Evolutionary conservation across 768 basidiomycete genomes (phyloP).

Genomic region (Boletus pseudo-olivaceus): DNA sequence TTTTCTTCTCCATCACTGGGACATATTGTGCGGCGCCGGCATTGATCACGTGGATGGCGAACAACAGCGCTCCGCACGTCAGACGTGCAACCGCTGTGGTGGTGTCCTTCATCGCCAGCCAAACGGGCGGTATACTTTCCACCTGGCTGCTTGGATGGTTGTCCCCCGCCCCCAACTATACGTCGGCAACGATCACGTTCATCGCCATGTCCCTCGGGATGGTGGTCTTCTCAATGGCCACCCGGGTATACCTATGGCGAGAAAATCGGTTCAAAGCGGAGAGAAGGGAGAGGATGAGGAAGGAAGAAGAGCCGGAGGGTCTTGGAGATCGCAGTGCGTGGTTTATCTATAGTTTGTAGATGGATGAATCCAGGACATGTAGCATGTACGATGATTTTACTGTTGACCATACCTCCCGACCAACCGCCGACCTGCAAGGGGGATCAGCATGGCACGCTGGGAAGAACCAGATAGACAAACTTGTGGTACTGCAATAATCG

Average conservation of each 20-base stretch:
- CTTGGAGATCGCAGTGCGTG: constrained; percentile 54
- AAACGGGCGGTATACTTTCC: constrained; percentile 57
- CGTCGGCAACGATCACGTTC: constrained; percentile 39
- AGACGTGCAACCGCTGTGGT: constrained; percentile 59
- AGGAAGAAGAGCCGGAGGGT: constrained; percentile 37
- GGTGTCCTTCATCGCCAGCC: constrained; percentile 52
- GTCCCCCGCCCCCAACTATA: constrained; percentile 50
- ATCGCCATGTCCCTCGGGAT: constrained; percentile 39
- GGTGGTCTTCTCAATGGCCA: constrained; percentile 36
- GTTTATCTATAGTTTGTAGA: constrained; percentile 50
- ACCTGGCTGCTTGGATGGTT: constrained; percentile 57
- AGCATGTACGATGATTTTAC: background rate
- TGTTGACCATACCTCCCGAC: constrained; percentile 93
- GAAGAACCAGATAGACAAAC: constrained; percentile 32
- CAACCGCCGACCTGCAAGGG: constrained; percentile 58
- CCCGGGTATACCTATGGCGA: constrained; percentile 38
- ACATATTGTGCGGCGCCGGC: constrained; percentile 51
- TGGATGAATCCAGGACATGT: background rate
- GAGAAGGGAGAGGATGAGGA: constrained; percentile 30
- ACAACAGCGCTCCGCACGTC: constrained; percentile 38
- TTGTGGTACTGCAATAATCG: constrained; percentile 78
- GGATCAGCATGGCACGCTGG: constrained; percentile 4
- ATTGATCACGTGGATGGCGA: constrained; percentile 57
- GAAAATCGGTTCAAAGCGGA: constrained; percentile 46
- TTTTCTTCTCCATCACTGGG: constrained; percentile 55